Evolutionary conservation across 441 rosid genomes (phyloP).

Genomic region (Adansonia gregorii): DNA sequence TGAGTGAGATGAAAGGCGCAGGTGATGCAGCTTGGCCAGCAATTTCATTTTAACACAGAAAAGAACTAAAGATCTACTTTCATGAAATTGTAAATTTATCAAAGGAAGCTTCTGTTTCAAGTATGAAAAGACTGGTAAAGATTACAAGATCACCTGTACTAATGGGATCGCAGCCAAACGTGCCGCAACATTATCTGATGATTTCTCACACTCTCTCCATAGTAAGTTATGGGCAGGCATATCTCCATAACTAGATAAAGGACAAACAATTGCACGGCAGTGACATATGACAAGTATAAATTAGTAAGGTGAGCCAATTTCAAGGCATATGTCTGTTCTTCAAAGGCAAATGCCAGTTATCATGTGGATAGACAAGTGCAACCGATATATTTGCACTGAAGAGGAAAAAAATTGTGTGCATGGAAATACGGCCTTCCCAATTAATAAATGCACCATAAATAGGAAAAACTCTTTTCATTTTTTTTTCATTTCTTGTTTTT

Average conservation of each 20-base stretch:
- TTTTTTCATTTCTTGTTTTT: not conserved
- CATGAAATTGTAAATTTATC: not conserved
- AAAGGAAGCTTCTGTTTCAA: not conserved
- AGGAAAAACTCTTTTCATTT: not conserved
- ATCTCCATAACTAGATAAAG: constrained; percentile 72
- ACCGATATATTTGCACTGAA: not conserved
- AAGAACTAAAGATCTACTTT: not conserved
- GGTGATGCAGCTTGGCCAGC: not conserved
- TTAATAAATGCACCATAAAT: not conserved
- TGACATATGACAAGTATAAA: not conserved
- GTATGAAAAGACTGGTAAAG: not conserved
- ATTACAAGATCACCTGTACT: constrained; percentile 63
- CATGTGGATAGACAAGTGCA: not conserved
- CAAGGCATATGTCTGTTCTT: not conserved
- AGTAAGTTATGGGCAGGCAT: constrained; percentile 90
- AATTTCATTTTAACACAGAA: not conserved
- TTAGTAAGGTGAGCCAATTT: not conserved
- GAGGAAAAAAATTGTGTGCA: not conserved
- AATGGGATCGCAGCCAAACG: constrained; percentile 85
- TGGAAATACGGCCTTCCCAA: constrained; percentile 1
- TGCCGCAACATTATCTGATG: constrained; percentile 80
- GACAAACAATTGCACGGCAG: not conserved
- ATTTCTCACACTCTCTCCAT: constrained; percentile 86
- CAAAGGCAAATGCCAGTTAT: not conserved
- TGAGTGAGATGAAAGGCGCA: not conserved